A percentile compares a stretch with the other conserved stretches of the same genome.
These are phyloP conservation scores for Geotrichum cucujoidarum DNA, from an alignment of 1,139 yeast genomes.

Conservation along the genomic window DNA sequence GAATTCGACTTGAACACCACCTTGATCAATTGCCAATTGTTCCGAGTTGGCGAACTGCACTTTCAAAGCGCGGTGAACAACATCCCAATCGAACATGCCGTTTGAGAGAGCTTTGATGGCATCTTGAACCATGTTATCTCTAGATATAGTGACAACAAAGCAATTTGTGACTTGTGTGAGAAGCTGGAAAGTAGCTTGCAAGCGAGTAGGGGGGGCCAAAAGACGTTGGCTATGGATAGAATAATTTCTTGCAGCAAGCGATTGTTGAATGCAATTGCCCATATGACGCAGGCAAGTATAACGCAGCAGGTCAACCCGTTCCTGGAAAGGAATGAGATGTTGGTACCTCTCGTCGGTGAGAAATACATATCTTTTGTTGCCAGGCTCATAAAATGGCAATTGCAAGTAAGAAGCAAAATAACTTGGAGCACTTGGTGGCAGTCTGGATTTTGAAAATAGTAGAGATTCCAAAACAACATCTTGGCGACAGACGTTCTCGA, in stretches of 20 bases:
- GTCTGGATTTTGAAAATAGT: slow-evolving; percentile 1
- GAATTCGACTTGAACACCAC: slow-evolving; percentile 34
- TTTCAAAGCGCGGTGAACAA: slow-evolving; percentile 26
- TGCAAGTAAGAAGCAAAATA: slow-evolving; percentile 4
- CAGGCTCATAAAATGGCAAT: slow-evolving; percentile 6
- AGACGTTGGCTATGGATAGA: background rate
- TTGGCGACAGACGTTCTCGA: background rate
- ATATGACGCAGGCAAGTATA: slow-evolving; percentile 1
- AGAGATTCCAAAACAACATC: background rate
- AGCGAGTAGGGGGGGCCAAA: background rate
- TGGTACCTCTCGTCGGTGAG: background rate
- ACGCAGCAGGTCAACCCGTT: slow-evolving; percentile 5
- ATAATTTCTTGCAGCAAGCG: background rate
- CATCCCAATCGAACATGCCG: slow-evolving; percentile 8
- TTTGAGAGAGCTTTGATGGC: slow-evolving; percentile 4
- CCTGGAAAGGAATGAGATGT: background rate
- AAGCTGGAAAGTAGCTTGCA: background rate
- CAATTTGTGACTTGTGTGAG: background rate
- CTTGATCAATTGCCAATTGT: slow-evolving; percentile 29
- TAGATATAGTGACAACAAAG: background rate
- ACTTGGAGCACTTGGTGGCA: slow-evolving; percentile 4
- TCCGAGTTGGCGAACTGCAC: slow-evolving; percentile 27
- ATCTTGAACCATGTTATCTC: slow-evolving; percentile 6
- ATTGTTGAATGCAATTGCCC: slow-evolving; percentile 2
- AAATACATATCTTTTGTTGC: background rate